A percentile compares a stretch with the other conserved stretches of the same genome.
Conservation (phyloP, 2,329 filamentous ascomycete species). For the Sphaerulina musiva region DNA sequence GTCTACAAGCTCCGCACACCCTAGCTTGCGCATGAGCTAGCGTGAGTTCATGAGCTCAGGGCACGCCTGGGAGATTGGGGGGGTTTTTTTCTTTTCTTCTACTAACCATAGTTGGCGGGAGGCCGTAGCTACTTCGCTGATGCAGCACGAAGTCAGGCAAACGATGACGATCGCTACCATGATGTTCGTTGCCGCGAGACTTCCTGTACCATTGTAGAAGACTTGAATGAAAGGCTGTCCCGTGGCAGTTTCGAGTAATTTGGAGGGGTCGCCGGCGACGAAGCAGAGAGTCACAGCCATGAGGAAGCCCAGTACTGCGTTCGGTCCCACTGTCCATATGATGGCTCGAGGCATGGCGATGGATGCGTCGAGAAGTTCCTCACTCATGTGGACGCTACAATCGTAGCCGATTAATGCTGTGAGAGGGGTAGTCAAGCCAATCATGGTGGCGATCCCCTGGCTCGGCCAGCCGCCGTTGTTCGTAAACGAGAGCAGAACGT, state of each 20-base stretch:
- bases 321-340: conserved; percentile 21
- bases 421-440: conserved; percentile 36
- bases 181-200: conserved; percentile 26
- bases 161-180: conserved; percentile 32
- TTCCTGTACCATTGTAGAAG: conserved; percentile 29
- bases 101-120: conserved; percentile 34
- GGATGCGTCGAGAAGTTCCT: conserved; percentile 23
- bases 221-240: conserved; percentile 32
- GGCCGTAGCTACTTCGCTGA: conserved; percentile 35
- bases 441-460: conserved; percentile 36
- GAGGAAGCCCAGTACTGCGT: conserved; percentile 23
- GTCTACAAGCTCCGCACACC: too few relatives aligned
- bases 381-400: conserved; percentile 24
- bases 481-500: conserved; percentile 19
- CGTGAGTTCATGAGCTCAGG: too few relatives aligned
- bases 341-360: conserved; percentile 20
- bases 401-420: conserved; percentile 25
- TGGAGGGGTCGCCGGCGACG: conserved; percentile 25
- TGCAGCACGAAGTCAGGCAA: conserved; percentile 30
- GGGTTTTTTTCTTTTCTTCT: too few relatives aligned
- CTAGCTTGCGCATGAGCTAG: too few relatives aligned
- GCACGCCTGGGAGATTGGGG: too few relatives aligned
- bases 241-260: conserved; percentile 18
- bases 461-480: conserved; percentile 25
- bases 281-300: conserved; percentile 30